Conservation (phyloP, 495 filamentous ascomycete genomes). For the Pseudevernia furfuracea region DNA sequence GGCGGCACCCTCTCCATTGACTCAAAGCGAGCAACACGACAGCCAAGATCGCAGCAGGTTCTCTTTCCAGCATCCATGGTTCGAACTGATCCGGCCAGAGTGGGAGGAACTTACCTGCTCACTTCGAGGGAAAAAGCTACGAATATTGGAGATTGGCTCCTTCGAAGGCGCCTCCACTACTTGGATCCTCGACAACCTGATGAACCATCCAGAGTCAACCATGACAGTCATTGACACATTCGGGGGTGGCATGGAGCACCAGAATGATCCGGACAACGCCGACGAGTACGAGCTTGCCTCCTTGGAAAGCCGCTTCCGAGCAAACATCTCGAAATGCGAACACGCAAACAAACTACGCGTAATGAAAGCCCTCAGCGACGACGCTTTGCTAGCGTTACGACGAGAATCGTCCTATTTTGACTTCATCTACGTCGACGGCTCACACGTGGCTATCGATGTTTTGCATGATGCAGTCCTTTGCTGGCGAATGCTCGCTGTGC, state of each 20-base stretch:
- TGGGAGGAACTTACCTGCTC: slow-evolving; percentile 10
- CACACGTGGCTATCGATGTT: slow-evolving; percentile 20
- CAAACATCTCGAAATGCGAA: slow-evolving; percentile 16
- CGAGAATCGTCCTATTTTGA: slow-evolving; percentile 3
- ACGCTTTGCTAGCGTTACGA: slow-evolving; percentile 16
- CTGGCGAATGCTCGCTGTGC: slow-evolving; percentile 17
- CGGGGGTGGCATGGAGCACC: slow-evolving; percentile 23
- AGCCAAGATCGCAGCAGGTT: no score
- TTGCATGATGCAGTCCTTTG: slow-evolving; percentile 19
- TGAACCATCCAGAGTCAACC: slow-evolving; percentile 17
- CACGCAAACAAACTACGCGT: slow-evolving; percentile 15
- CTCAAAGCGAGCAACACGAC: no score
- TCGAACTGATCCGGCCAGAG: slow-evolving; percentile 8
- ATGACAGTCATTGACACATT: slow-evolving; percentile 21
- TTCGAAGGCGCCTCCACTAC: slow-evolving; percentile 24
- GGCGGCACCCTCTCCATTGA: no score
- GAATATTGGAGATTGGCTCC: slow-evolving; percentile 16
- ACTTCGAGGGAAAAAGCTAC: slow-evolving; percentile 5
- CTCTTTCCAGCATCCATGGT: slow-evolving; percentile 17
- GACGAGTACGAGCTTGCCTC: slow-evolving; percentile 8
- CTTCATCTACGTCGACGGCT: slow-evolving; percentile 22
- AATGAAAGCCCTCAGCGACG: slow-evolving; percentile 21
- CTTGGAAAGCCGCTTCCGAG: slow-evolving; percentile 15
- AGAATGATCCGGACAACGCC: background rate
- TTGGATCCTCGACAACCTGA: slow-evolving; percentile 23